Conservation (phyloP, 179 eudicot genomes). For the Amaranthus tricolor region DNA sequence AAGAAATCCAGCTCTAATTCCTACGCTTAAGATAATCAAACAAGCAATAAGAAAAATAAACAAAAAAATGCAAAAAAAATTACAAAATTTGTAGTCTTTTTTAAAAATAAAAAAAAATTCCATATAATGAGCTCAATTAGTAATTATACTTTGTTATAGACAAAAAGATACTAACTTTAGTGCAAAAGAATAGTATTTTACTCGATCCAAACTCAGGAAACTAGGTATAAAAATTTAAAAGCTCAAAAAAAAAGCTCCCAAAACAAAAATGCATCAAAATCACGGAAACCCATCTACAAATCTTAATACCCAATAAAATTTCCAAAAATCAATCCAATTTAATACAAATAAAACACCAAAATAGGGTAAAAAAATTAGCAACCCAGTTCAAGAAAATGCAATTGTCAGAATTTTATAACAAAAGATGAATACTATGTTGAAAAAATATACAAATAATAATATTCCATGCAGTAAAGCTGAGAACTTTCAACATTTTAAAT, state of each 20-base stretch:
- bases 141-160: no score
- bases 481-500: not conserved
- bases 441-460: not conserved
- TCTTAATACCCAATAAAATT: constrained; percentile 12
- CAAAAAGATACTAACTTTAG: not conserved
- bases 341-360: not conserved
- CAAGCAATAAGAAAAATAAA: no score
- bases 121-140: constrained; percentile 10
- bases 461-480: not conserved
- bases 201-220: not conserved
- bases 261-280: not conserved
- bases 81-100: not conserved
- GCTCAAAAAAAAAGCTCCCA: no score
- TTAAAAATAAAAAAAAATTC: not conserved
- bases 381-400: not conserved
- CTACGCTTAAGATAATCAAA: no score
- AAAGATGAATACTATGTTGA: constrained; percentile 12
- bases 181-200: not conserved
- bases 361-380: not conserved
- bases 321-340: not conserved
- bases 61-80: not conserved
- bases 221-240: not conserved
- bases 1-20: no score
- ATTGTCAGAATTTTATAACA: not conserved
- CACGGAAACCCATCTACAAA: constrained; percentile 16